Conservation (phyloP, 306 rosid genomes). For the Malus sieversii region DNA sequence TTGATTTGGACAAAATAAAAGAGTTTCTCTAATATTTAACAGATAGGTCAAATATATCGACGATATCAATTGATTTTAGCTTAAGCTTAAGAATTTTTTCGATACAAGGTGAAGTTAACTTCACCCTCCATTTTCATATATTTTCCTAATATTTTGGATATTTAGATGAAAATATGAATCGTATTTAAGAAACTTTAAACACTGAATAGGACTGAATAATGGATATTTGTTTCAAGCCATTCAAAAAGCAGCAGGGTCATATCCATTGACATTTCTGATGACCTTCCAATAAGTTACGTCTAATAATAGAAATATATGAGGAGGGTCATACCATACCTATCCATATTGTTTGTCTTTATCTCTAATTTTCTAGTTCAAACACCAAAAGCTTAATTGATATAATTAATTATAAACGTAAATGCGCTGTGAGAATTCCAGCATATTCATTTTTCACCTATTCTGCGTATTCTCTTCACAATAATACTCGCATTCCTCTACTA, state of each 20-base stretch:
- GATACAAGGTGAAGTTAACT: no score
- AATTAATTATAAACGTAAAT: background rate
- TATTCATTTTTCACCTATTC: background rate
- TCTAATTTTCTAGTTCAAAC: background rate
- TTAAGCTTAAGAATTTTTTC: no score
- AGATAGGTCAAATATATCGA: no score
- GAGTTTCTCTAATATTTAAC: no score
- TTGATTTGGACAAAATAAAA: no score
- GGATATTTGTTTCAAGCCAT: conserved; percentile 14
- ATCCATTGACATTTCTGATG: background rate
- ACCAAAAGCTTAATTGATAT: background rate
- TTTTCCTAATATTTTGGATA: no score
- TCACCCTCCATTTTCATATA: no score
- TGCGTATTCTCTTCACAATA: background rate
- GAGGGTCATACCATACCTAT: conserved; percentile 13
- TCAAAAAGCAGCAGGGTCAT: background rate
- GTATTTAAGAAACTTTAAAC: no score
- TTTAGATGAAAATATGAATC: no score
- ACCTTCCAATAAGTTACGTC: background rate
- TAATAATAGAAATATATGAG: no score
- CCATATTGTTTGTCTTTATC: conserved; percentile 10
- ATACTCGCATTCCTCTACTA: no score
- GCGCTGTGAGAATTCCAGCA: background rate
- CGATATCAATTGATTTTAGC: no score
- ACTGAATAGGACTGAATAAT: background rate